These are phyloP conservation scores for Fonsecaea erecta DNA, from an alignment of 2,329 filamentous ascomycete genomes.

Conservation along the genomic window DNA sequence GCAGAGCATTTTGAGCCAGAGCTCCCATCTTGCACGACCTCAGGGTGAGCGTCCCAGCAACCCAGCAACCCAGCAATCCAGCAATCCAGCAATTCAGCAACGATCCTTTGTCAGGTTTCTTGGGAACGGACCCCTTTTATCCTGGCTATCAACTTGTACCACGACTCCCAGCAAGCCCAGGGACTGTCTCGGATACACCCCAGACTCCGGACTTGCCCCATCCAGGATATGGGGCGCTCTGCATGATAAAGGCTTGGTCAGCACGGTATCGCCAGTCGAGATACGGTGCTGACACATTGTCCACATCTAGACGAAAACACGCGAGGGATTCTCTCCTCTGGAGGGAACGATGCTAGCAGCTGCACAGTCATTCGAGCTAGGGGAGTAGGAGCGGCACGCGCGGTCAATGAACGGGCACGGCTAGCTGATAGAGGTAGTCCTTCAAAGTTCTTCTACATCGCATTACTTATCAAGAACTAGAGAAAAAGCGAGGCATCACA, in stretches of 20 bases:
- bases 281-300: slow-evolving; percentile 17
- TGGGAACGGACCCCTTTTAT: background rate
- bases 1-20: background rate
- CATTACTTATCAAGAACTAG: background rate
- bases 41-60: background rate
- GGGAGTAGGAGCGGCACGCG: background rate
- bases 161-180: background rate
- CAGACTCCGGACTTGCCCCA: slow-evolving; percentile 10
- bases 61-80: no score
- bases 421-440: background rate
- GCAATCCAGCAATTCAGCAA: background rate
- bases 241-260: slow-evolving; percentile 21
- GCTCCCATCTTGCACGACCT: background rate
- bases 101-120: background rate
- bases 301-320: background rate
- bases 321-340: background rate
- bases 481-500: background rate
- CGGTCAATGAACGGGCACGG: background rate
- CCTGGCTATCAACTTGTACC: slow-evolving; percentile 1
- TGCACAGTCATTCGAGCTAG: slow-evolving; percentile 5
- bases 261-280: slow-evolving; percentile 13
- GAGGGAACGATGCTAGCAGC: background rate
- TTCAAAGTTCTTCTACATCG: background rate
- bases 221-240: slow-evolving; percentile 12
- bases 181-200: background rate